Base-by-base conservation (phyloP, 306 rosid genomes). In the Fragaria nilgerrensis region DNA sequence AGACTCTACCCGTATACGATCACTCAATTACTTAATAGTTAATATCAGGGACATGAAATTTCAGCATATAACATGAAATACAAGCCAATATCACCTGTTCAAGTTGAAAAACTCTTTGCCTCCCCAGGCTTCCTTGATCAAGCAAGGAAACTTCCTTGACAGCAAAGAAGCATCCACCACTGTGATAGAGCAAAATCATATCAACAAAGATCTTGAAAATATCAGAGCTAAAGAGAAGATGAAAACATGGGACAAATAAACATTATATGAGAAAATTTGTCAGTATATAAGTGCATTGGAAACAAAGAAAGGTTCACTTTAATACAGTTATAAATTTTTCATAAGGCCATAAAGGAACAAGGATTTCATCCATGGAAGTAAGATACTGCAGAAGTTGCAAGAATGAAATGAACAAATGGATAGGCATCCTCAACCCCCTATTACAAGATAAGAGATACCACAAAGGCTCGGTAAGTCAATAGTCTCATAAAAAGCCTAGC, bases 91-190 rank as follows among this genome's bases (percentile, higher is more conserved):
- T 83, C 81, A 92, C 98, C 94, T 92, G 98, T 82, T 94, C 89
- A 83, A 94, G 88, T 78, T 90, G 93, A 82, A 10, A 62, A 79
- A 94, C 86, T 79, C 98, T 92, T 87, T 92, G 97, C 82, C 59
- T 85, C 75, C 97, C 98, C 77, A 82, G 91, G 77, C 29, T 84
- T 68, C 92, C 96, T 75, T 89, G 90, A 86, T 92, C 95, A 80
- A 90, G 97, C 83, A 94, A 86, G 71, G 98, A 94, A 83, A 94
- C 98, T 88, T 94, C 98, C 88, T 94, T 94, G 25, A 94, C 85
- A 72, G 98, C 98, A 74, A 92, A 83, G 82, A 94, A 94, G 80
- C 69, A 55, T 65, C 98, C 98, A 56, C 84, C 84, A 9, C 97
- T 94, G 83, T 76, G 74, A 49, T 59, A 10, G 6, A 52, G 48